Evolutionary conservation across 352 stramenopile genomes (phyloP).

Genomic region (Globisporangium emineosum): DNA sequence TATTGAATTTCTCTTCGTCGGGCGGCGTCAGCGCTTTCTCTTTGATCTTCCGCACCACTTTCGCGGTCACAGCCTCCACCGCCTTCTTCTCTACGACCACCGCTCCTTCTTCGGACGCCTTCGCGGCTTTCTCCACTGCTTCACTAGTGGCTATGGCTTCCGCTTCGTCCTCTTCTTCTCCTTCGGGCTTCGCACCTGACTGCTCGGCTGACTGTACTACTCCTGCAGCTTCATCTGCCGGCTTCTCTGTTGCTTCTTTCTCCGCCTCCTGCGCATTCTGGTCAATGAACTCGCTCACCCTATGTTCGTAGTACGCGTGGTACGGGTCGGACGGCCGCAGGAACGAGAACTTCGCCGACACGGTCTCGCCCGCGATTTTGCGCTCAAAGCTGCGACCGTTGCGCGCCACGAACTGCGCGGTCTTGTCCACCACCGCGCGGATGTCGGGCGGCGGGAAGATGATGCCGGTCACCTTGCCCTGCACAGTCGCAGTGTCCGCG

Average conservation of each 20-base stretch:
- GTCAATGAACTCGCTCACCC: constrained; percentile 87
- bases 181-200: not conserved
- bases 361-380: constrained; percentile 94
- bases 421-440: constrained; percentile 97
- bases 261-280: constrained; percentile 26
- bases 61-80: constrained; percentile 75
- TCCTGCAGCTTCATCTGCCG: constrained; percentile 10
- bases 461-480: constrained; percentile 85
- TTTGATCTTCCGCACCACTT: constrained; percentile 91
- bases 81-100: constrained; percentile 86
- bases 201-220: constrained; percentile 18
- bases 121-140: constrained; percentile 22
- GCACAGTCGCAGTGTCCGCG: constrained; percentile 31
- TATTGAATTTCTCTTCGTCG: constrained; percentile 69
- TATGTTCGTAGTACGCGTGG: constrained; percentile 98
- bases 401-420: constrained; percentile 97
- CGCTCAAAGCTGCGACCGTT: constrained; percentile 98
- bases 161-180: not conserved
- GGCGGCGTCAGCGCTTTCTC: constrained; percentile 74
- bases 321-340: constrained; percentile 93
- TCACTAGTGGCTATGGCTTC: constrained; percentile 19
- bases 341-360: constrained; percentile 98
- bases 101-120: constrained; percentile 27
- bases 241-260: constrained; percentile 15
- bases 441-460: constrained; percentile 98